Evolutionary conservation across 208 protist species (phyloP).

Genomic region (Trypanosoma mega): DNA sequence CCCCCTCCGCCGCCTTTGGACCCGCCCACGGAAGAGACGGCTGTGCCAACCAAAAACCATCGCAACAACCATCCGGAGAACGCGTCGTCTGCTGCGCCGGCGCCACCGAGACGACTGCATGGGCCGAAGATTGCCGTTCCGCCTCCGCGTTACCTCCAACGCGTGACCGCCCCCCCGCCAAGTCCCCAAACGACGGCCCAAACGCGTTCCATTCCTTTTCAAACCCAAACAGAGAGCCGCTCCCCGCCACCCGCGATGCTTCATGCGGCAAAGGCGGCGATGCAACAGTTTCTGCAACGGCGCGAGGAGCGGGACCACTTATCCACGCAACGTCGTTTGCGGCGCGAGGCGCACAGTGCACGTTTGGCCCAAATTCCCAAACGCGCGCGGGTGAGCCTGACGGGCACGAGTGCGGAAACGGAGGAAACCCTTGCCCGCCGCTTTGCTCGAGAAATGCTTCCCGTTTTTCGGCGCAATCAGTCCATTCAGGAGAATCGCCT

Average conservation of each 20-base stretch:
- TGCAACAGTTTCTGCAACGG: conserved; percentile 22
- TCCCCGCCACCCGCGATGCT: neutral
- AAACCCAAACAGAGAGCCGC: neutral
- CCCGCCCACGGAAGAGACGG: too few relatives aligned
- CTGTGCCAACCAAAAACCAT: too few relatives aligned
- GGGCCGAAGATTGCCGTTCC: too few relatives aligned
- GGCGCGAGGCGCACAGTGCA: neutral
- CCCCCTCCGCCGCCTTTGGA: too few relatives aligned
- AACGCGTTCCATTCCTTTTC: neutral
- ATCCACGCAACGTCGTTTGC: neutral
- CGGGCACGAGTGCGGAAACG: conserved; percentile 29
- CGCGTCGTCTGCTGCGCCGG: too few relatives aligned
- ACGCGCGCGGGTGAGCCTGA: too few relatives aligned
- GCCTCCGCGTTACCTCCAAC: too few relatives aligned
- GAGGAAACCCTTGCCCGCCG: conserved; percentile 55
- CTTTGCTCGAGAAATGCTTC: conserved; percentile 53
- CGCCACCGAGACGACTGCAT: too few relatives aligned
- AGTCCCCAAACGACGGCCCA: neutral
- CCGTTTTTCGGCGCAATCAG: conserved; percentile 55
- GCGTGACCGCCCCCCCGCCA: too few relatives aligned
- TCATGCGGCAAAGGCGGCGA: conserved; percentile 9
- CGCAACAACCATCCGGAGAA: too few relatives aligned
- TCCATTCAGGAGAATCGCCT: conserved; percentile 42
- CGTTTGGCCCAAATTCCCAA: too few relatives aligned
- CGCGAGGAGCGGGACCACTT: conserved; percentile 6